phyloP scores from a whole-genome alignment of 2,329 filamentous ascomycete genomes.

The Pseudogymnoascus sp. region DNA sequence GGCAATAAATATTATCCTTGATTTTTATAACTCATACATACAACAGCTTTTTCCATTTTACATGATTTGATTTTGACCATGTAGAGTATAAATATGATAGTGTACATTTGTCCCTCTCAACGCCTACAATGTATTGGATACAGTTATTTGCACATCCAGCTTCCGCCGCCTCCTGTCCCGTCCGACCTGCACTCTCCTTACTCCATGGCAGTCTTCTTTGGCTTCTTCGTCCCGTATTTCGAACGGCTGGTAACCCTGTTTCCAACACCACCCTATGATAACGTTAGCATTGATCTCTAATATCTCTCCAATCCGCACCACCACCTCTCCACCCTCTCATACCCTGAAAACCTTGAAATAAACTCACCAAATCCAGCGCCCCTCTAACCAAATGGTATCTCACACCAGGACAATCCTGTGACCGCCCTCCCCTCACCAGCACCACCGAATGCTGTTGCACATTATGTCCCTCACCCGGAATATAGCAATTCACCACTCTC shows the following conservation, averaged over 20 bases:
- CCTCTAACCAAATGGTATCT: slow-evolving; percentile 90
- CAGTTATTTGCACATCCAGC: slow-evolving; percentile 3
- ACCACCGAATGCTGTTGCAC: slow-evolving; percentile 98
- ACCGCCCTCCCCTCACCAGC: slow-evolving; percentile 82
- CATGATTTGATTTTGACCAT: neutral
- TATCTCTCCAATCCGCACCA: neutral
- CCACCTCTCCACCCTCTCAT: neutral
- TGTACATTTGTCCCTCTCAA: slow-evolving; percentile 3
- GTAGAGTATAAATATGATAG: neutral
- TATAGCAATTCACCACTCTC: slow-evolving; percentile 83
- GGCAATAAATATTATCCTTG: neutral
- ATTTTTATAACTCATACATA: neutral
- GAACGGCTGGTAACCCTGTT: slow-evolving; percentile 77
- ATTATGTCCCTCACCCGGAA: slow-evolving; percentile 96
- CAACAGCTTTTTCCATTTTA: neutral
- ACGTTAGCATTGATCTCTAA: slow-evolving; percentile 22
- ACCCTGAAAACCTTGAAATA: neutral
- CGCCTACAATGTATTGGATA: slow-evolving; percentile 6
- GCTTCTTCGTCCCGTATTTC: slow-evolving; percentile 98
- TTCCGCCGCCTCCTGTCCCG: neutral
- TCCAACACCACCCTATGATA: slow-evolving; percentile 72
- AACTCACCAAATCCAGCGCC: slow-evolving; percentile 80
- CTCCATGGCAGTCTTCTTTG: slow-evolving; percentile 58
- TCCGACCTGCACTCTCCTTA: neutral
- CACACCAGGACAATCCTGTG: slow-evolving; percentile 97